Conservation (phyloP, 306 rosid genomes). For the Dryas drummondii region DNA sequence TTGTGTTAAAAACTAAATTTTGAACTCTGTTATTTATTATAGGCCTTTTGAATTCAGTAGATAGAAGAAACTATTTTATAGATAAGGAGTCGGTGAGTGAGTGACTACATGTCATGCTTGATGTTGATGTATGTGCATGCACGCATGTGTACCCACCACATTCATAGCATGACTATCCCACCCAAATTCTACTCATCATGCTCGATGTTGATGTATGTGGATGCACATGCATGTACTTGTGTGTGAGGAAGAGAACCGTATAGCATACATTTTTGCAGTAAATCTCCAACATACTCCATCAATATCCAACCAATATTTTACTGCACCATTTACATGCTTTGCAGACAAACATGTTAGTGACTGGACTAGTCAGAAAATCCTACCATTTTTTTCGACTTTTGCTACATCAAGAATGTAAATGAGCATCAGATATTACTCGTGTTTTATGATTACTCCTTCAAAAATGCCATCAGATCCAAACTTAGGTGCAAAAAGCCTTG, state of each 20-base stretch:
- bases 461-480: constrained; percentile 66
- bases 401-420: constrained; percentile 12
- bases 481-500: constrained; percentile 69
- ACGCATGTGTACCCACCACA: too few relatives aligned
- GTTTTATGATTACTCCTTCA: constrained; percentile 64
- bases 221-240: not conserved
- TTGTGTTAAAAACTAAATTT: too few relatives aligned
- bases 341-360: not conserved
- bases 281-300: too few relatives aligned
- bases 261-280: not conserved
- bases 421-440: constrained; percentile 22
- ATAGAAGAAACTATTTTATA: constrained; percentile 1
- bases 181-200: too few relatives aligned
- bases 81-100: constrained; percentile 6
- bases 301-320: not conserved
- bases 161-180: too few relatives aligned
- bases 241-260: not conserved
- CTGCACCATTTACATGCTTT: constrained; percentile 5
- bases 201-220: not conserved
- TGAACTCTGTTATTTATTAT: too few relatives aligned
- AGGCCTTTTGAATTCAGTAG: not conserved
- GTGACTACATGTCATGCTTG: not conserved
- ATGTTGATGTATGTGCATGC: not conserved
- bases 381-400: not conserved
- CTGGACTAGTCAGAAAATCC: constrained; percentile 2